Evolutionary conservation across 1,139 yeast genomes (phyloP).

Genomic region (Geotrichum klebahnii): DNA sequence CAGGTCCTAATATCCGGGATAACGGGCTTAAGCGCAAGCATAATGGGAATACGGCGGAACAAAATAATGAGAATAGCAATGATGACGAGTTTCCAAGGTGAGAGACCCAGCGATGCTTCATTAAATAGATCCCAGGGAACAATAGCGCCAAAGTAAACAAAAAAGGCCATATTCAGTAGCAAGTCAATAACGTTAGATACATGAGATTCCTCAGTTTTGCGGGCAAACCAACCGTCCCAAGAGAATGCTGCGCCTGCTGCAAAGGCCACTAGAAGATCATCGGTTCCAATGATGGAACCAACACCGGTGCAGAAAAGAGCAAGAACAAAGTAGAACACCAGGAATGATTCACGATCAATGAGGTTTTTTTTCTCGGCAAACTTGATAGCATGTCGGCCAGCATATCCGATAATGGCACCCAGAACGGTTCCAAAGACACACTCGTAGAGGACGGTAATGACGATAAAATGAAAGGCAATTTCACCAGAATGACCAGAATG

Average conservation of each 20-base stretch:
- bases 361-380: slow-evolving; percentile 71
- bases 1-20: slow-evolving; percentile 89
- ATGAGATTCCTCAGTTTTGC: slow-evolving; percentile 83
- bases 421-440: slow-evolving; percentile 79
- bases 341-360: slow-evolving; percentile 89
- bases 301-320: slow-evolving; percentile 90
- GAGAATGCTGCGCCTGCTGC: slow-evolving; percentile 96
- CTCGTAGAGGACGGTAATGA: slow-evolving; percentile 77
- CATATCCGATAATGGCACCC: slow-evolving; percentile 74
- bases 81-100: slow-evolving; percentile 79
- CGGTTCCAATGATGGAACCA: slow-evolving; percentile 91
- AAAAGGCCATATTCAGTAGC: slow-evolving; percentile 67
- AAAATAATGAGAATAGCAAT: slow-evolving; percentile 80
- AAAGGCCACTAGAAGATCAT: slow-evolving; percentile 86
- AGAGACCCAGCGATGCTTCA: slow-evolving; percentile 57
- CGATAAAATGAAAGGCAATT: slow-evolving; percentile 80
- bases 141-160: slow-evolving; percentile 90
- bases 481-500: slow-evolving; percentile 63
- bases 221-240: slow-evolving; percentile 93
- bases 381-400: slow-evolving; percentile 67
- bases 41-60: slow-evolving; percentile 84
- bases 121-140: slow-evolving; percentile 90
- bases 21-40: slow-evolving; percentile 67
- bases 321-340: slow-evolving; percentile 81
- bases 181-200: slow-evolving; percentile 90